Conservation (phyloP, 768 basidiomycete genomes). For the Termitomyces sp. region DNA sequence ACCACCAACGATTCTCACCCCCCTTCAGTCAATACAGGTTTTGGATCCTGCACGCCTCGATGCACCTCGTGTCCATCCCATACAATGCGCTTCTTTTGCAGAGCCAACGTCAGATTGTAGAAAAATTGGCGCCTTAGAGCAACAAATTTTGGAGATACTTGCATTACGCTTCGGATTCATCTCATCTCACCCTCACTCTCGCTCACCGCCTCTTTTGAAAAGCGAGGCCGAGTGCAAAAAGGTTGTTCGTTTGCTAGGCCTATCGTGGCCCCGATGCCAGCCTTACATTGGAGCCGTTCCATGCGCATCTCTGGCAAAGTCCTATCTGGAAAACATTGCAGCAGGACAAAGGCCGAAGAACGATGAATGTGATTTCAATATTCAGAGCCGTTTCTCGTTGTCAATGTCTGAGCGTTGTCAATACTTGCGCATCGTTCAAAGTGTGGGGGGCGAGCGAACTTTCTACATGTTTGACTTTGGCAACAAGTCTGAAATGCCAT, state of each 20-base stretch:
- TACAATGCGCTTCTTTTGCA: neutral
- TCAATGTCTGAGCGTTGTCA: too few species aligned
- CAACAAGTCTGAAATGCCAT: too few species aligned
- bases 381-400: too few species aligned
- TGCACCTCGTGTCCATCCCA: neutral
- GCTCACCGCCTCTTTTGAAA: neutral
- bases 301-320: too few species aligned
- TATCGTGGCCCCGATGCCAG: neutral
- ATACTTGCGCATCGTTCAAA: too few species aligned
- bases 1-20: neutral
- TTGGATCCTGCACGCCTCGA: neutral
- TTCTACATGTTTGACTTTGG: too few species aligned
- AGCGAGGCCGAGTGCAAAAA: neutral
- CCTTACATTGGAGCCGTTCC: neutral
- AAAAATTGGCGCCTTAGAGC: neutral
- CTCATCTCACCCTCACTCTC: neutral
- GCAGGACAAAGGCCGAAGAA: too few species aligned
- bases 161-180: slow-evolving; percentile 3
- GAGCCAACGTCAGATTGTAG: neutral
- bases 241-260: neutral
- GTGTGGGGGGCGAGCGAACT: too few species aligned
- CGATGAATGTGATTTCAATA: too few species aligned
- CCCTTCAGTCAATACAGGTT: neutral
- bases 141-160: neutral
- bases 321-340: too few species aligned